Conservation (phyloP, 1,284 basidiomycete species). For the Wallemia ichthyophaga region DNA sequence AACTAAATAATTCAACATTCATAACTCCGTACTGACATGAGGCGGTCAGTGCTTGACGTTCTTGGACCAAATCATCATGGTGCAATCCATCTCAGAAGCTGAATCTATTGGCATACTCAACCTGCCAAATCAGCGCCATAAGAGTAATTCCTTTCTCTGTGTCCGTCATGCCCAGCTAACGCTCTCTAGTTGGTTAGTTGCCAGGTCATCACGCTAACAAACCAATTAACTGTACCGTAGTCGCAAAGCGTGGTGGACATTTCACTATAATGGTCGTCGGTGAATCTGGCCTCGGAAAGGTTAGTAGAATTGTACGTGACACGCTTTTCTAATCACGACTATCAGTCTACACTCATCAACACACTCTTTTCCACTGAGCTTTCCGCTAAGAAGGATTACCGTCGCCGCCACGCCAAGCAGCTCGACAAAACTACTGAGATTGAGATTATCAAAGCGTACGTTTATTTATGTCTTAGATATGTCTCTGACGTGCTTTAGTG, state of each 20-base stretch:
- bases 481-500: constrained; percentile 12
- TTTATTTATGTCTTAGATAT: background rate
- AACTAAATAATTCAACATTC: background rate
- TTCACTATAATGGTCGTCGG: constrained; percentile 99
- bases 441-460: constrained; percentile 59
- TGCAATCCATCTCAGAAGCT: background rate
- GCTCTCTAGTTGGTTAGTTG: constrained; percentile 6
- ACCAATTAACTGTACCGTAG: constrained; percentile 21
- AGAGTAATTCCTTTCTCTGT: constrained; percentile 4
- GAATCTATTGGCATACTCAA: constrained; percentile 31
- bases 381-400: constrained; percentile 70
- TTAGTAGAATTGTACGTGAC: constrained; percentile 2
- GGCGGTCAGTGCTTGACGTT: background rate
- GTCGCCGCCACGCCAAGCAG: constrained; percentile 70
- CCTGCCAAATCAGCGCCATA: constrained; percentile 74
- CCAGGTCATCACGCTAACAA: constrained; percentile 1
- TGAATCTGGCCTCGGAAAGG: constrained; percentile 73
- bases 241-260: constrained; percentile 83
- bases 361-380: constrained; percentile 97
- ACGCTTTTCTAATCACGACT: background rate
- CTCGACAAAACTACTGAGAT: constrained; percentile 96
- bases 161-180: background rate
- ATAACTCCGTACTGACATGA: background rate
- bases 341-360: constrained; percentile 66
- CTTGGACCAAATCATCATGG: background rate